Base-by-base conservation (phyloP, 768 basidiomycete species). In the Lactarius vividus region DNA sequence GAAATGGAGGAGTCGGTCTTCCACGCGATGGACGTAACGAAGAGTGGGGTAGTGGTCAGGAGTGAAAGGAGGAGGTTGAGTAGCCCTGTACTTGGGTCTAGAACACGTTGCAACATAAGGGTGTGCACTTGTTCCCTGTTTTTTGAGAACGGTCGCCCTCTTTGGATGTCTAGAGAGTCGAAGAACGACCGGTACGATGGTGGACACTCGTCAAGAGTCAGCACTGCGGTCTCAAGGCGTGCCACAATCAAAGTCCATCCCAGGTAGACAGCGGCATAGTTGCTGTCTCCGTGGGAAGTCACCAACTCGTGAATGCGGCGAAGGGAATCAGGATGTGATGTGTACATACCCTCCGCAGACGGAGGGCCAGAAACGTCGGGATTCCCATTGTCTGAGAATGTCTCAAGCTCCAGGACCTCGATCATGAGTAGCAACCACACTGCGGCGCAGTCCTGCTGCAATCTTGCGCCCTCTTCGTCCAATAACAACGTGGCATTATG, bases 241-340 rank as follows among this genome's bases (percentile, higher is more conserved):
- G 87, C 88, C 4, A 96, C 82, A 1, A 95, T 84, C 72, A 88
- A 92, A 0, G 94, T 82, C 96, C 96, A 98, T 0, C 87, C 88
- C 7, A 95, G 79, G 70, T 91, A 89, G 4, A 88, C 82, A 69
- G 88, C 87, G 0, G 85, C 81, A 71, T 87, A 86, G 68, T 91
- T 88, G 70, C 85, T 84, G 61, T 84, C 80, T 1, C 81, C 74
- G 59, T 89, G 81, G 1, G 83, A 79, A 4, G 80, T 81, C 40
- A 93, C 84, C 28, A 91, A 76, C 42, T 86, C 80, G 73, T 94
- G 91, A 59, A 94, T 83, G 49, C 81, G 79, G 70, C 82, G 81
- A 35, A 94, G 76, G n/a, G 83, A 82, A 9, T 81, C 78, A 0
- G 89, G 87, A 13, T 86, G 86, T 1, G 88, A 72, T 52, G 82